Percentiles rank a stretch among this genome's conserved stretches.
Evolutionary conservation across 2,329 filamentous ascomycete genomes (phyloP).

Genomic region (Paraconiothyrium brasiliense): DNA sequence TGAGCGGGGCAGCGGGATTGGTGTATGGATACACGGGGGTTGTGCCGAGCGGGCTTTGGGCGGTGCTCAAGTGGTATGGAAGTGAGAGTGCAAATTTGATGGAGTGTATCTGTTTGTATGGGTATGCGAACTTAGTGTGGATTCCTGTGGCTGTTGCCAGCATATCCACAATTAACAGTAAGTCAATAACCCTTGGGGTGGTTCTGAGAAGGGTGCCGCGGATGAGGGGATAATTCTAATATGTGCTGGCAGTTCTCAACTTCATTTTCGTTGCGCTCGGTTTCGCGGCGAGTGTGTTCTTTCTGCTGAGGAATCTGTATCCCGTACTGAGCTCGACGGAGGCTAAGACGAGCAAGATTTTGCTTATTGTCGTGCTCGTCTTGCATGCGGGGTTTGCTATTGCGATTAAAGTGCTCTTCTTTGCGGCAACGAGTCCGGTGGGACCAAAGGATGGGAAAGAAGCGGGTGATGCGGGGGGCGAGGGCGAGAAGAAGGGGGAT

Average conservation of each 20-base stretch:
- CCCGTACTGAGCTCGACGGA: constrained; percentile 94
- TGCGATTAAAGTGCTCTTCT: constrained; percentile 97
- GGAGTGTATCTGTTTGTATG: constrained; percentile 95
- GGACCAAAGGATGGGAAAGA: constrained; percentile 37
- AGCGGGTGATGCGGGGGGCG: constrained; percentile 27
- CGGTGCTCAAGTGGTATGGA: constrained; percentile 91
- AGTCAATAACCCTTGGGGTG: constrained; percentile 27
- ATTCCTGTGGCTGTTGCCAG: constrained; percentile 91
- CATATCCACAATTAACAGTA: constrained; percentile 81
- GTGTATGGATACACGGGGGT: constrained; percentile 91
- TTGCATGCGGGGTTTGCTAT: constrained; percentile 90
- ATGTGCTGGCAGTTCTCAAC: constrained; percentile 71
- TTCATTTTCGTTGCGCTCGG: constrained; percentile 87
- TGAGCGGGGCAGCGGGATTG: constrained; percentile 90
- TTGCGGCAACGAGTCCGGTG: constrained; percentile 68
- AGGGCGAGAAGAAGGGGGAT: constrained; percentile 30
- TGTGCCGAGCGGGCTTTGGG: constrained; percentile 86
- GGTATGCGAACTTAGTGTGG: constrained; percentile 97
- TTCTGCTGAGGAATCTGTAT: constrained; percentile 55
- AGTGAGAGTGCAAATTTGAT: constrained; percentile 92
- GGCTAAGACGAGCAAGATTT: constrained; percentile 85
- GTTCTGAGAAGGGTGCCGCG: not conserved
- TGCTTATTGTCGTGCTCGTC: constrained; percentile 83
- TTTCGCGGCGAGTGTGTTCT: constrained; percentile 49
- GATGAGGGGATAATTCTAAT: not conserved